Conservation (phyloP, 352 stramenopile species). For the Phytophthora uliginosa region DNA sequence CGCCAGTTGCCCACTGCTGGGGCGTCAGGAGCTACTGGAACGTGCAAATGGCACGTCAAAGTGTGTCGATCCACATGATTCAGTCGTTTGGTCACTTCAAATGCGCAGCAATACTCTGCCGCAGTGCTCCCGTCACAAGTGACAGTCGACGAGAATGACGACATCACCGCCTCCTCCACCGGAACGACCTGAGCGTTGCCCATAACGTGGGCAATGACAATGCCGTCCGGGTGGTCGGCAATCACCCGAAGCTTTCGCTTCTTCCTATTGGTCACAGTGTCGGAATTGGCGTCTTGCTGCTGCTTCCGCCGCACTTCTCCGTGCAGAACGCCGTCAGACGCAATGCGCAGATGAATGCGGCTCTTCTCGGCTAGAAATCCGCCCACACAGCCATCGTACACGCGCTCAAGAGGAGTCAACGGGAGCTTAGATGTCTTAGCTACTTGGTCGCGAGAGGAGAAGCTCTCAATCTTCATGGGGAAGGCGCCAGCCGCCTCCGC, state of each 20-base stretch:
- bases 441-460: slow-evolving; percentile 5
- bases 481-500: slow-evolving; percentile 2
- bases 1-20: slow-evolving; percentile 39
- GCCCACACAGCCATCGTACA: slow-evolving; percentile 62
- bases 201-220: slow-evolving; percentile 45
- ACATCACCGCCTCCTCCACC: slow-evolving; percentile 34
- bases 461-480: slow-evolving; percentile 1
- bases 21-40: slow-evolving; percentile 31
- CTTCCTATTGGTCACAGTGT: slow-evolving; percentile 1
- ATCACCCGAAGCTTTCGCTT: slow-evolving; percentile 41
- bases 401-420: slow-evolving; percentile 36
- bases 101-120: slow-evolving; percentile 57
- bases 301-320: slow-evolving; percentile 48
- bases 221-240: slow-evolving; percentile 33
- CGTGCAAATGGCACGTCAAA: slow-evolving; percentile 54
- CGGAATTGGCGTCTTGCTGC: slow-evolving; percentile 2
- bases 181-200: slow-evolving; percentile 38
- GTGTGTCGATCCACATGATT: slow-evolving; percentile 55
- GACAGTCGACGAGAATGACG: slow-evolving; percentile 5
- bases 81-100: slow-evolving; percentile 50
- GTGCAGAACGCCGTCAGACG: slow-evolving; percentile 43
- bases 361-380: slow-evolving; percentile 47
- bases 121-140: slow-evolving; percentile 6
- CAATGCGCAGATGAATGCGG: slow-evolving; percentile 54
- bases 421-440: not conserved